Percentiles rank a stretch among this genome's conserved stretches.
Evolutionary conservation across 179 eudicot species (phyloP).

Genomic region (Gypsophila paniculata): DNA sequence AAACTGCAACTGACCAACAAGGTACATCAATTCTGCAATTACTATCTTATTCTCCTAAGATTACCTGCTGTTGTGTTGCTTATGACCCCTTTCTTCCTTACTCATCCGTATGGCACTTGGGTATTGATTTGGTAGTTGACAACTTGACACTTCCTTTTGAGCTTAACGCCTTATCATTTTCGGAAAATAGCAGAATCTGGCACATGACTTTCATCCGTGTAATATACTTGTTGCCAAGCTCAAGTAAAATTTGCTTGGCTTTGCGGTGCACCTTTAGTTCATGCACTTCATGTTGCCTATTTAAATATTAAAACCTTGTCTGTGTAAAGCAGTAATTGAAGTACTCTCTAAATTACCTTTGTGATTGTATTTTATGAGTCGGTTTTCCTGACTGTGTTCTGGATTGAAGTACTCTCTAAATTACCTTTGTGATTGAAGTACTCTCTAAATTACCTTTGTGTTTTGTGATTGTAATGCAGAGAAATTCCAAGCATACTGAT

Average conservation of each 20-base stretch:
- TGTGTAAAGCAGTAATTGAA: not conserved
- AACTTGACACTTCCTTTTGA: not conserved
- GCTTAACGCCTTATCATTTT: not conserved
- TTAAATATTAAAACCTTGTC: not conserved
- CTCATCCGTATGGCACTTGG: too few relatives aligned
- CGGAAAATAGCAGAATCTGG: not conserved
- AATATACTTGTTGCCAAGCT: not conserved
- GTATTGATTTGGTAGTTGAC: not conserved
- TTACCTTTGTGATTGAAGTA: not conserved
- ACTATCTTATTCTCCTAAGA: too few relatives aligned
- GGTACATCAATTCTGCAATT: too few relatives aligned
- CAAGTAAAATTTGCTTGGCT: too few relatives aligned
- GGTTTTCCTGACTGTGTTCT: too few relatives aligned
- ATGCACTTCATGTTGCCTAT: not conserved
- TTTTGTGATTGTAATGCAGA: conserved; percentile 40
- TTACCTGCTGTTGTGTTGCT: too few relatives aligned
- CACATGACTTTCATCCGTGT: not conserved
- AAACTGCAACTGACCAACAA: too few relatives aligned
- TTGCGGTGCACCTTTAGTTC: not conserved
- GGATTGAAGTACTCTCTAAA: not conserved
- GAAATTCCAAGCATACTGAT: conserved; percentile 57
- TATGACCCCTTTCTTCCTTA: too few relatives aligned
- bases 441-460: too few relatives aligned
- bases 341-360: not conserved
- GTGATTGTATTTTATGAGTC: not conserved